A percentile compares a stretch with the other conserved stretches of the same genome.
Conservation (phyloP, 148 eudicot species). For the Drosera capensis region DNA sequence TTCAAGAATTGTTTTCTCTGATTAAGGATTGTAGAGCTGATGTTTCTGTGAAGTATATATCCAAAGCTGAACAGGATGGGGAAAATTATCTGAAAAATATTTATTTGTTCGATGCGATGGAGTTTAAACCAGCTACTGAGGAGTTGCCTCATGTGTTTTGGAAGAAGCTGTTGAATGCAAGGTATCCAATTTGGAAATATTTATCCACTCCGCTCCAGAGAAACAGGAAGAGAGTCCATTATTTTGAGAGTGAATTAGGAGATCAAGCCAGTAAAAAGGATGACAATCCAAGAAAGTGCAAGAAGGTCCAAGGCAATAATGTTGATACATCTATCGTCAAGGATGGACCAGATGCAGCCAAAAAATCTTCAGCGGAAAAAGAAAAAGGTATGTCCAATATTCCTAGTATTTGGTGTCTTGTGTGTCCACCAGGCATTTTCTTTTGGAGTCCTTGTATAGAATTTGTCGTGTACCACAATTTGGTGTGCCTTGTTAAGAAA, state of each 20-base stretch:
- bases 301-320: constrained; percentile 19
- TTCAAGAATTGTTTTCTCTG: constrained; percentile 30
- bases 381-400: constrained; percentile 1
- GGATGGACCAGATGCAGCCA: constrained; percentile 9
- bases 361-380: constrained; percentile 6
- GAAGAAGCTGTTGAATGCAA: constrained; percentile 47
- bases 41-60: constrained; percentile 14
- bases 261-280: constrained; percentile 16
- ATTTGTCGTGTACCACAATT: no score
- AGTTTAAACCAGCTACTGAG: constrained; percentile 22
- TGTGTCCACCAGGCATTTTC: no score
- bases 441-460: no score
- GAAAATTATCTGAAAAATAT: constrained; percentile 30
- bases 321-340: constrained; percentile 14
- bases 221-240: constrained; percentile 56
- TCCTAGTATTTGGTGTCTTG: not conserved
- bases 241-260: constrained; percentile 17
- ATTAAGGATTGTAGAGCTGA: constrained; percentile 12
- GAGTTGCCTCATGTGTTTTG: constrained; percentile 47
- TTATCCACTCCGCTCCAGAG: constrained; percentile 31
- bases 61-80: constrained; percentile 32
- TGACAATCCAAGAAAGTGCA: constrained; percentile 28
- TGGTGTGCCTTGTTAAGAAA: no score
- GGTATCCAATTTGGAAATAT: constrained; percentile 62
- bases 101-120: constrained; percentile 44